Conservation (phyloP, 306 rosid genomes). For the Sicyos edulis region DNA sequence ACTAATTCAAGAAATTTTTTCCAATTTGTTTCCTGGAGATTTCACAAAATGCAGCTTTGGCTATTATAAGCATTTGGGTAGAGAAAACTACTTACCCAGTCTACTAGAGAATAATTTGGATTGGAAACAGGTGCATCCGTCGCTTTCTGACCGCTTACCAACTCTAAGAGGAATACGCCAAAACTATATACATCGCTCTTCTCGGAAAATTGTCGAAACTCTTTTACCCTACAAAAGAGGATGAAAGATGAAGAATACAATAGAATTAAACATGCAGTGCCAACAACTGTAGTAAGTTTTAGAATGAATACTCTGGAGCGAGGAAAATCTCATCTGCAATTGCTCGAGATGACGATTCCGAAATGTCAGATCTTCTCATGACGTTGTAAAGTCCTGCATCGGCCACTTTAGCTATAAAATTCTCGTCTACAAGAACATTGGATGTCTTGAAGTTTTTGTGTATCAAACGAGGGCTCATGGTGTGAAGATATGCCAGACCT, state of each 20-base stretch:
- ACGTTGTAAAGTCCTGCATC: constrained; percentile 78
- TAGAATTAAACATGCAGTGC: constrained; percentile 7
- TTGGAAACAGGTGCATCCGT: constrained; percentile 38
- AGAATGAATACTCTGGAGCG: constrained; percentile 68
- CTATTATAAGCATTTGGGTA: not conserved
- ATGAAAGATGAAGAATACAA: constrained; percentile 22
- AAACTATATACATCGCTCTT: constrained; percentile 84
- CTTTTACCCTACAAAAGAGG: constrained; percentile 64
- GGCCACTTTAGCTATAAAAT: constrained; percentile 75
- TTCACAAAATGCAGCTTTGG: too few relatives aligned
- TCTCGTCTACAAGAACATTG: constrained; percentile 87
- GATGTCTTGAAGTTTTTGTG: constrained; percentile 83
- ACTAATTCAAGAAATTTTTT: too few relatives aligned
- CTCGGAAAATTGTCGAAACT: constrained; percentile 82
- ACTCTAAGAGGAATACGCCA: constrained; percentile 76
- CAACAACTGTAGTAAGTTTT: constrained; percentile 15
- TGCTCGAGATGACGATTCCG: constrained; percentile 73
- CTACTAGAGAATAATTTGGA: constrained; percentile 51
- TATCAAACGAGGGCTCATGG: constrained; percentile 76
- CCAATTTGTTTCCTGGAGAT: too few relatives aligned
- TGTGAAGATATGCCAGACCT: constrained; percentile 86
- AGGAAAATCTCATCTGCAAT: constrained; percentile 64
- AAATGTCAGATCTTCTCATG: constrained; percentile 54
- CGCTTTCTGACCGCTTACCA: constrained; percentile 74
- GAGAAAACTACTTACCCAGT: constrained; percentile 43